These are phyloP conservation scores for Podaxis sp. DNA, from an alignment of 768 basidiomycete genomes.

Conservation along the genomic window DNA sequence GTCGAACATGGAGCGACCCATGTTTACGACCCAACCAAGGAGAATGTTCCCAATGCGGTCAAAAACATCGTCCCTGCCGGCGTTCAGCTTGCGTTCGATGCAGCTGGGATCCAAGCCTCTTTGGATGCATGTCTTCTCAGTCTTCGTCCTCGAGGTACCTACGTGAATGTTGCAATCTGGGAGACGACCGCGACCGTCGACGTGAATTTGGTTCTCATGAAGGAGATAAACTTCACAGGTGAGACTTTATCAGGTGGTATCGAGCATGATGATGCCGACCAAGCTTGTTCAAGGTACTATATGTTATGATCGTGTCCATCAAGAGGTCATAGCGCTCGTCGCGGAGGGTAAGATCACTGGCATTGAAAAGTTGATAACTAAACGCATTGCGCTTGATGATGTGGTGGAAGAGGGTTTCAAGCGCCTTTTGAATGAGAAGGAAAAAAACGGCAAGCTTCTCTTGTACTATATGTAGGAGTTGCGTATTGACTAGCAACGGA, in stretches of 20 bases:
- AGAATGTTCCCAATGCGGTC: constrained; percentile 27
- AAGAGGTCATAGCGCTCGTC: constrained; percentile 38
- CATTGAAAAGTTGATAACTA: constrained; percentile 43
- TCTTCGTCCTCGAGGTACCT: constrained; percentile 36
- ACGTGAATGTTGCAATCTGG: constrained; percentile 46
- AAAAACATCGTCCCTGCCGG: constrained; percentile 32
- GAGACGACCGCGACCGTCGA: constrained; percentile 33
- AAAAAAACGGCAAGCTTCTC: constrained; percentile 35
- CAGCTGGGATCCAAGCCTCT: constrained; percentile 41
- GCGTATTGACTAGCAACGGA: background rate
- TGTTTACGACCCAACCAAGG: constrained; percentile 35
- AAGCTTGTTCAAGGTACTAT: constrained; percentile 28
- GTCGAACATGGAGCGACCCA: constrained; percentile 36
- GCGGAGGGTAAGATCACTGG: constrained; percentile 36
- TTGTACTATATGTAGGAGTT: background rate
- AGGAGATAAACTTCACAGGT: constrained; percentile 43
- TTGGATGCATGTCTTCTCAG: constrained; percentile 35
- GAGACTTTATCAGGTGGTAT: background rate
- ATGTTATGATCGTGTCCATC: constrained; percentile 39
- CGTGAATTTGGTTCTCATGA: constrained; percentile 35
- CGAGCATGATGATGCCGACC: background rate
- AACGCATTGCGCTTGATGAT: constrained; percentile 39
- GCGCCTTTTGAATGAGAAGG: constrained; percentile 39
- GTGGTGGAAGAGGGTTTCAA: constrained; percentile 43
- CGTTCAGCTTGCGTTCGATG: constrained; percentile 47